Evolutionary conservation across 225 moss, liverwort and hornwort species (phyloP).

Genomic region (Sphagnum tenellum): DNA sequence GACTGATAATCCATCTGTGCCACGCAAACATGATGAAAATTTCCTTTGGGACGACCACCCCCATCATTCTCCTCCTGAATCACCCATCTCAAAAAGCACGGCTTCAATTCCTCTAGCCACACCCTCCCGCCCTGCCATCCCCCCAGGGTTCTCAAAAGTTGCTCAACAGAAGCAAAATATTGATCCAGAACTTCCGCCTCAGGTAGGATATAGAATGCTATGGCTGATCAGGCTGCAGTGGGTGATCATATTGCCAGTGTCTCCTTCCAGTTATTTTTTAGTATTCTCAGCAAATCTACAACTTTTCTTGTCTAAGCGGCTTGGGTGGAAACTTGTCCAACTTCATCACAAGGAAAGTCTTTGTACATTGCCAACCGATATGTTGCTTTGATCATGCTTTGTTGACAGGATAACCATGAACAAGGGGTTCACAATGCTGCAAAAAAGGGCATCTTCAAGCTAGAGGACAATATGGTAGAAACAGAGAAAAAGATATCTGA

Average conservation of each 20-base stretch:
- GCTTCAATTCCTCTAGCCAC: slow-evolving; percentile 30
- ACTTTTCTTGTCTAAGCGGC: too few relatives aligned
- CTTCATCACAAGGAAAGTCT: too few relatives aligned
- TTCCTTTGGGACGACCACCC: slow-evolving; percentile 75
- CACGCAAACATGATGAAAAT: slow-evolving; percentile 92
- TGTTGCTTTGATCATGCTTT: neutral
- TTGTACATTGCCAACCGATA: too few relatives aligned
- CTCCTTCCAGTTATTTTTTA: too few relatives aligned
- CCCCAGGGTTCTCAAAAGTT: slow-evolving; percentile 94
- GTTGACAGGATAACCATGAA: slow-evolving; percentile 51
- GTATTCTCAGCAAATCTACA: too few relatives aligned
- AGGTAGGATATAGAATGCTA: slow-evolving; percentile 19
- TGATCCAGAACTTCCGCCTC: slow-evolving; percentile 27
- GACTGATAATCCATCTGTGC: slow-evolving; percentile 40
- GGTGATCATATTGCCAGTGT: too few relatives aligned
- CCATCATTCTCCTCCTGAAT: slow-evolving; percentile 44
- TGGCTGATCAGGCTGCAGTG: too few relatives aligned
- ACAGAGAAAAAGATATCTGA: slow-evolving; percentile 30
- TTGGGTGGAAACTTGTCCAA: too few relatives aligned
- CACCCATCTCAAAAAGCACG: slow-evolving; percentile 37
- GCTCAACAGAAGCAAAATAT: slow-evolving; percentile 42
- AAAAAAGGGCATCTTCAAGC: slow-evolving; percentile 28
- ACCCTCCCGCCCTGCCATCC: slow-evolving; percentile 84
- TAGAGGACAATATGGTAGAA: slow-evolving; percentile 23
- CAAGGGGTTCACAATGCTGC: slow-evolving; percentile 28